Evolutionary conservation across 331 rosid genomes (phyloP), one percentile per base, ranked within the genome.

Genomic region (Malus hybrid): DNA sequence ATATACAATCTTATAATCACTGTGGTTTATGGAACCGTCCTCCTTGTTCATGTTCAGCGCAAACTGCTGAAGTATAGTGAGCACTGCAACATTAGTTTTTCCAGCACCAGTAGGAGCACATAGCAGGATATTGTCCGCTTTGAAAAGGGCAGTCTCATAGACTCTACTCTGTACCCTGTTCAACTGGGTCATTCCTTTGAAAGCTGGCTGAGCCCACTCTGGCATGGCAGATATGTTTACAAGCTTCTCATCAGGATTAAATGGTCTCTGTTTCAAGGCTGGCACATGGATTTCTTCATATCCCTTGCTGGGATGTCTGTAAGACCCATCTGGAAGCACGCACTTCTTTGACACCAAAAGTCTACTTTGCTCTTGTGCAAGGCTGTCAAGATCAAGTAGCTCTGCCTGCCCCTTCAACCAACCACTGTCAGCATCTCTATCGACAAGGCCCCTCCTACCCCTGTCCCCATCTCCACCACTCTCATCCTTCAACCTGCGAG

Each of bases 21-120:
- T 80, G 71, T 92, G 97, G 78, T 94, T 90, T 72, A 88, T 85
- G 0, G 96, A 92, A 68, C 96, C 97, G 78, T 94, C 91, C 4
- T 89, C 90, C 7, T 88, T 74, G 74, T 90, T 92, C 86, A 86
- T 88, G 80, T 88, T 86, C 79, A 85, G 79, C 2, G 91, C 97
- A 77, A 94, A 80, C 85, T 90, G 96, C 77, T 94, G 99, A 73
- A 94, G 97, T 52, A 94, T 92, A 4, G 99, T 94, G 58, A 94
- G 96, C 50, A 94, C 96, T 1, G 99, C 99, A 55, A 95, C 99
- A 57, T 95, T 95, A 20, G 99, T 95, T 85, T 95, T 95, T 60
- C 99, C 99, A 64, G 99, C 99, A 30, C 99, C 97, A 64, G 99
- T 95, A 56, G 99, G 99, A 28, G 99, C 99, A 78, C 99, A 95